Evolutionary conservation across 257 asterid species (phyloP).

Genomic region (Ilex asprella): DNA sequence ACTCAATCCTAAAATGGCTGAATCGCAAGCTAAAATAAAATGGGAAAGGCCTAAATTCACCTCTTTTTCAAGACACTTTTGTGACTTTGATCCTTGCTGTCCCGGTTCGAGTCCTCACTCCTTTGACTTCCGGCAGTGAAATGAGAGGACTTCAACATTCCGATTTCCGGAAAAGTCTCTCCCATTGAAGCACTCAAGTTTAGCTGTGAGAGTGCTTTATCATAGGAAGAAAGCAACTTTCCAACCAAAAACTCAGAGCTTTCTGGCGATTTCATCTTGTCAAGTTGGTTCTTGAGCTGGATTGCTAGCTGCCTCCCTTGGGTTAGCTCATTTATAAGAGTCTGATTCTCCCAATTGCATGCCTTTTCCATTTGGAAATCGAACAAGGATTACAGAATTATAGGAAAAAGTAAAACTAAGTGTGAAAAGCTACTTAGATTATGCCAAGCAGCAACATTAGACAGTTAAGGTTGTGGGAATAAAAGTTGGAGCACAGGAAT

Average conservation of each 20-base stretch:
- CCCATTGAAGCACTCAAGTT: constrained; percentile 9
- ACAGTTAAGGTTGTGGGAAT: too few species aligned
- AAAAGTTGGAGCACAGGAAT: too few species aligned
- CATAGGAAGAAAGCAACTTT: constrained; percentile 31
- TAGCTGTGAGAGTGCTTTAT: constrained; percentile 28
- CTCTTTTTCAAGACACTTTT: constrained; percentile 20
- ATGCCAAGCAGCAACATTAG: too few species aligned
- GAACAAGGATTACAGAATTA: too few species aligned
- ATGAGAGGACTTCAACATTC: background rate
- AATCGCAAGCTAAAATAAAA: background rate
- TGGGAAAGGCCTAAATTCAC: constrained; percentile 3
- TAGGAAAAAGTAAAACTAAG: too few species aligned
- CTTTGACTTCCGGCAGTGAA: background rate
- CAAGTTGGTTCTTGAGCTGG: constrained; percentile 23
- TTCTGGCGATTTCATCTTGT: constrained; percentile 9
- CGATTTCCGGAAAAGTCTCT: background rate
- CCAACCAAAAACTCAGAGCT: constrained; percentile 14
- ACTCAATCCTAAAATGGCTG: background rate
- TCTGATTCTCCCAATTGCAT: constrained; percentile 12
- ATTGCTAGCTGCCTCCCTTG: constrained; percentile 25
- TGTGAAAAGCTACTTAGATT: too few species aligned
- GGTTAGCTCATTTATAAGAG: constrained; percentile 21
- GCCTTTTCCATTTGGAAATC: constrained; percentile 13
- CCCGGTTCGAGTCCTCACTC: constrained; percentile 15
- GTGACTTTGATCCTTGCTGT: constrained; percentile 8